These are phyloP conservation scores for Phytophthora nicotianae DNA, from an alignment of 352 stramenopile genomes.

Conservation along the genomic window DNA sequence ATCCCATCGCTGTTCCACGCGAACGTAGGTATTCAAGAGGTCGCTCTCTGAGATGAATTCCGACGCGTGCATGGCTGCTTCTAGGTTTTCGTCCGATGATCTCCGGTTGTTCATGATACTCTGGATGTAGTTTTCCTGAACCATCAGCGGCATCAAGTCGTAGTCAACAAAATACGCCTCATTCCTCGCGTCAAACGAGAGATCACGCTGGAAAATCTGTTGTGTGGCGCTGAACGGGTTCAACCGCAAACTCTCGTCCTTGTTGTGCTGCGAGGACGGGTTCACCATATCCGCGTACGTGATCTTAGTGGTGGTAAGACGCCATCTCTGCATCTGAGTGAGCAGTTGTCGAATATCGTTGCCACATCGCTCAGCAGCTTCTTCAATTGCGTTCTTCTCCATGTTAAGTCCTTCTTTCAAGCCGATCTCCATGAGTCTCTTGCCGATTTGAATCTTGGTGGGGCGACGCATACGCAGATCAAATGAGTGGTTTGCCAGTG, in stretches of 20 bases:
- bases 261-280: slow-evolving; percentile 81
- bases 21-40: slow-evolving; percentile 77
- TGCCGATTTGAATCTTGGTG: slow-evolving; percentile 93
- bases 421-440: slow-evolving; percentile 93
- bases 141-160: slow-evolving; percentile 96
- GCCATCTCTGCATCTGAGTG: slow-evolving; percentile 98
- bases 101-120: slow-evolving; percentile 81
- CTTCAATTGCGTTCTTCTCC: slow-evolving; percentile 97
- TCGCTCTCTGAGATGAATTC: slow-evolving; percentile 92
- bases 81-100: slow-evolving; percentile 78
- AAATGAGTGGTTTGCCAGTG: slow-evolving; percentile 97
- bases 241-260: slow-evolving; percentile 93
- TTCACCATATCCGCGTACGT: slow-evolving; percentile 89
- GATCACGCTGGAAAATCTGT: slow-evolving; percentile 90
- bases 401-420: slow-evolving; percentile 90
- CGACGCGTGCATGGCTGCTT: slow-evolving; percentile 87
- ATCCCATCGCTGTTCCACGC: slow-evolving; percentile 93
- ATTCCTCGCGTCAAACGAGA: slow-evolving; percentile 86
- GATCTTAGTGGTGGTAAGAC: slow-evolving; percentile 76
- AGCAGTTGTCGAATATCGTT: slow-evolving; percentile 98
- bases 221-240: slow-evolving; percentile 96
- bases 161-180: slow-evolving; percentile 99
- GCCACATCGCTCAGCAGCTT: slow-evolving; percentile 95
- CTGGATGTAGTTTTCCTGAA: slow-evolving; percentile 92
- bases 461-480: slow-evolving; percentile 95